Base-by-base conservation (phyloP, 176 grass and related monocot genomes). In the Zoysia japonica region DNA sequence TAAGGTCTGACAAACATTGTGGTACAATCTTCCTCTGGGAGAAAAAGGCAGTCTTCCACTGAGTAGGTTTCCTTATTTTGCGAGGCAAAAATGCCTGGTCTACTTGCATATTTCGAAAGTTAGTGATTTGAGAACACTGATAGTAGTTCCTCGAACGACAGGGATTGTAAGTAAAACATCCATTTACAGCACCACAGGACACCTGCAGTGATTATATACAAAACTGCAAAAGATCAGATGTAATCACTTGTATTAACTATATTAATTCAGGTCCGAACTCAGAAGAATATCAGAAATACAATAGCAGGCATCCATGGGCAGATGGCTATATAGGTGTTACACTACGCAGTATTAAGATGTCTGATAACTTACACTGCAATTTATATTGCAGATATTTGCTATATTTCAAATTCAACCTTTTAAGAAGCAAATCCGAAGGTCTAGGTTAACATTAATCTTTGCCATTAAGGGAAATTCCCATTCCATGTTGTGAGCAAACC, bases 1-100 rank as follows among this genome's bases (percentile, higher is more conserved):
- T 76, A 47, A 85, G 88, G 16, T 90, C 79, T 75, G 88, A 78
- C n/a, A 69, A 83, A 83, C 64, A 90, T 40, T 66, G 70, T 20
- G 70, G 56, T 70, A 74, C 16, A 38, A 61, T 57, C 75, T 68
- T 76, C 68, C 54, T 78, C 68, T 83, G 20, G 63, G 53, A 75
- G 57, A 65, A 80, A 76, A 72, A 14, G 59, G n/a, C 17, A 20
- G 70, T 59, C 12, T 81, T 79, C 43, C 66, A 37, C 14, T 42
- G 70, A 61, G 13, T 61, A 39, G 70, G 63, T 83, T 84, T 86
- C 71, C 61, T 76, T 40, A 80, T 56, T 75, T 90, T 90, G 42
- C 11, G 39, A 80, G 84, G 75, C 44, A 87, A 84, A 81, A 76
- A 42, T 37, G 39, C 51, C 17, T 71, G 77, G 48, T 44, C 49